Base-by-base conservation (phyloP, 805 yeast genomes). In the Metschnikowia koreensis region DNA sequence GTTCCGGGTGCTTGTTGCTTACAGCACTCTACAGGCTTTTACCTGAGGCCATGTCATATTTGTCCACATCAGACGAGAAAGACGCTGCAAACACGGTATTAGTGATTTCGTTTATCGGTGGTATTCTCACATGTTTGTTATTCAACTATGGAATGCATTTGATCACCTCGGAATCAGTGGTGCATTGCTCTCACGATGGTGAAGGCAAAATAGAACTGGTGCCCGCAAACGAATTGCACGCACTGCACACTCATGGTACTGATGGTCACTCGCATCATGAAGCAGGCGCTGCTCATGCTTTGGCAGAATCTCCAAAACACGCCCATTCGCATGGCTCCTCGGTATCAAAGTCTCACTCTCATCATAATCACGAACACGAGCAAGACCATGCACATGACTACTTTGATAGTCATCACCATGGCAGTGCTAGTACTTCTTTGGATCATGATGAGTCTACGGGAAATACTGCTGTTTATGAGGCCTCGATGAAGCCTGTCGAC, bases 1-100 rank as follows among this genome's bases (percentile, higher is more conserved):
- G 92, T 57, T 76, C 93, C 0, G 98, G 99, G 0, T 89, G 96
- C 27, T 76, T 93, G 66, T 52, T 86, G 1, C 82, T 91, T 61
- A 90, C 97, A 0, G 81, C 97, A 0, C 69, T 93, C 46, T 87
- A 82, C 70, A 80, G 84, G 54, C 73, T 93, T 46, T 69, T 92
- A n/a, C 97, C 97, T 0, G 84, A 82, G 54, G 80, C 89, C 0
- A 59, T 68, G 38, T 61, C 64, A 1, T 83, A 86, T 60, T 70
- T 86, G 36, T 48, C 41, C 58, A 73, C 31, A 47, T 66, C 52
- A n/a, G 58, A 57, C 1, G 41, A 27, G 16, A 1, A 50, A 41
- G 40, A 50, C 54, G 55, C 41, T 3, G 34, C 72, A 7, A 75
- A 75, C 51, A 56, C 73, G 26, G 66, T 70, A 12, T 64, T 81